Percentiles rank a stretch among this genome's conserved stretches.
Evolutionary conservation across 805 yeast species (phyloP).

Genomic region (Candida qinlingensis): DNA sequence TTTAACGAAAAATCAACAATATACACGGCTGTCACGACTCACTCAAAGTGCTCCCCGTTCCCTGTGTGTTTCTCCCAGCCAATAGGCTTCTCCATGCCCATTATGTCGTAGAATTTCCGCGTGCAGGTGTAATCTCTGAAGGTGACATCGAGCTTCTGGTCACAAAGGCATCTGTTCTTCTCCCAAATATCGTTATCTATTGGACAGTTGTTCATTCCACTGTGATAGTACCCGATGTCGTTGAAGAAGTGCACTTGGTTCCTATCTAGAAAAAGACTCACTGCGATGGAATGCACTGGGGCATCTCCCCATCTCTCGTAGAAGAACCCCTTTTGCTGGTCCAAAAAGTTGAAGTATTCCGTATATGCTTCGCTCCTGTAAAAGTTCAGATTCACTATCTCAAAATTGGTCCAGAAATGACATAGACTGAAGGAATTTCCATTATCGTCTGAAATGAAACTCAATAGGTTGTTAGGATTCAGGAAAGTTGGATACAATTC

Average conservation of each 20-base stretch:
- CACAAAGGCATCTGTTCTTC: conserved; percentile 47
- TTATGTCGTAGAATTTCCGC: conserved; percentile 49
- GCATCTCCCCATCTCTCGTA: conserved; percentile 95
- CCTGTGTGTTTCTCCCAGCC: conserved; percentile 59
- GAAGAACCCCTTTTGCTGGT: conserved; percentile 69
- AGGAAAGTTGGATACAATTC: conserved; percentile 38
- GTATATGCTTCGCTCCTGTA: conserved; percentile 56
- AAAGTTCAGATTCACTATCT: conserved; percentile 66
- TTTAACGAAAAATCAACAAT: no score
- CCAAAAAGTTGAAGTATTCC: conserved; percentile 57
- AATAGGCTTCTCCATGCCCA: conserved; percentile 50
- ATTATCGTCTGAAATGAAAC: conserved; percentile 55
- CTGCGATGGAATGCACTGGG: conserved; percentile 78
- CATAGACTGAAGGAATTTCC: conserved; percentile 67
- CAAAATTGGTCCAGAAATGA: conserved; percentile 82
- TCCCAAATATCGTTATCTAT: conserved; percentile 39
- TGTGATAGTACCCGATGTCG: conserved; percentile 72
- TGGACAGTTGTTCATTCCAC: conserved; percentile 59
- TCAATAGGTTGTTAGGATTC: conserved; percentile 49
- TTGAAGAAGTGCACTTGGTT: conserved; percentile 66
- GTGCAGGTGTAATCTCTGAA: conserved; percentile 73
- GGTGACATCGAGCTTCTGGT: conserved; percentile 62
- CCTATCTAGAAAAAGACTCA: conserved; percentile 51
- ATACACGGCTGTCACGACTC: no score
- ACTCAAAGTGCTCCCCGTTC: conserved; percentile 2